A percentile compares a stretch with the other conserved stretches of the same genome.
phyloP scores from a whole-genome alignment of 257 asterid genomes.

The Ballota nigra region DNA sequence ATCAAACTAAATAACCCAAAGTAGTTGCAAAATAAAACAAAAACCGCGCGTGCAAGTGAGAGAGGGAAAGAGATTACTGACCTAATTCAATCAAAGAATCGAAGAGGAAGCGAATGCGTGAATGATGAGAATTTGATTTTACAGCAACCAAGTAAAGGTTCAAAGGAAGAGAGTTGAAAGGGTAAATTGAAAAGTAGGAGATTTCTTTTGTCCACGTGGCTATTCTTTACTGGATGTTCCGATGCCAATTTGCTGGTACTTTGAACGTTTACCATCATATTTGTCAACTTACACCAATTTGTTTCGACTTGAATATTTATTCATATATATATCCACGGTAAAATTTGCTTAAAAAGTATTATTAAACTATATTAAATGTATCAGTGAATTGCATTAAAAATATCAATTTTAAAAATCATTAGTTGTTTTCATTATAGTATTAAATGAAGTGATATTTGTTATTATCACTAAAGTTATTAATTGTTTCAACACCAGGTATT shows the following conservation, averaged over 20 bases:
- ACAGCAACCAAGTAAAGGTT: not conserved
- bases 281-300: not conserved
- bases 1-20: not conserved
- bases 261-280: not conserved
- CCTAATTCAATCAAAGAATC: conserved; percentile 20
- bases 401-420: too few relatives aligned
- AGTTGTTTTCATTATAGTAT: too few relatives aligned
- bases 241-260: not conserved
- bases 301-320: too few relatives aligned
- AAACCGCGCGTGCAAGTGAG: too few relatives aligned
- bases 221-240: not conserved
- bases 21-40: not conserved
- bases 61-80: not conserved
- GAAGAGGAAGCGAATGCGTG: not conserved
- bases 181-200: not conserved
- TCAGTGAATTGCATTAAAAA: too few relatives aligned
- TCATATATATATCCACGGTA: too few relatives aligned
- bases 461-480: too few relatives aligned
- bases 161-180: not conserved
- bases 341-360: too few relatives aligned
- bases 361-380: too few relatives aligned
- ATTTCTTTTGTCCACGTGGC: conserved; percentile 5
- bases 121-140: not conserved
- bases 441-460: too few relatives aligned
- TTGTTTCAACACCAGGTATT: too few relatives aligned